Percentiles rank a stretch among this genome's conserved stretches.
phyloP scores from a whole-genome alignment of 2,329 filamentous ascomycete genomes.

The Furcasterigmium furcatum region DNA sequence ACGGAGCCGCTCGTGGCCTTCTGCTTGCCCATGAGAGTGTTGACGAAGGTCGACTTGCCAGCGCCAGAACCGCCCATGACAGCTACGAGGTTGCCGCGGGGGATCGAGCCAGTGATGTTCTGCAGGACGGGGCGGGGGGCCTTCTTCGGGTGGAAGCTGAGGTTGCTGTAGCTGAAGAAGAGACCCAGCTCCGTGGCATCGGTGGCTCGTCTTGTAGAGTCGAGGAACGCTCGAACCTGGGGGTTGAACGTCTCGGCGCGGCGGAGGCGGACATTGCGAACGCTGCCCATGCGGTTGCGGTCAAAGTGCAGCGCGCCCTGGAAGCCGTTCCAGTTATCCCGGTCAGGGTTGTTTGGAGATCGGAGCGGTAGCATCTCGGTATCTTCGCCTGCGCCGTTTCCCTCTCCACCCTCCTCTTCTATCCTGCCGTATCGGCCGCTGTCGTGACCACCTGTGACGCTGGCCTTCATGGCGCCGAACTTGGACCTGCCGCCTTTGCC shows the following conservation, averaged over 20 bases:
- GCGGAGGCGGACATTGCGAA: slow-evolving; percentile 14
- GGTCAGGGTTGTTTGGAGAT: no score
- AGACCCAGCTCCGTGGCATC: slow-evolving; percentile 48
- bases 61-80: slow-evolving; percentile 60
- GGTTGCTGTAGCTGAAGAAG: slow-evolving; percentile 47
- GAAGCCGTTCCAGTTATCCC: no score
- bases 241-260: slow-evolving; percentile 23
- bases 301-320: no score
- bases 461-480: slow-evolving; percentile 23
- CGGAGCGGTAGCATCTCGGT: slow-evolving; percentile 33
- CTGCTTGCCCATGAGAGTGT: slow-evolving; percentile 58
- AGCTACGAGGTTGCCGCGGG: slow-evolving; percentile 50
- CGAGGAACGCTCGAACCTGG: slow-evolving; percentile 45
- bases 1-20: slow-evolving; percentile 46
- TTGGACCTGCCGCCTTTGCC: no score
- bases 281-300: slow-evolving; percentile 5
- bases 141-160: slow-evolving; percentile 44
- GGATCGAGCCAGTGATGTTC: slow-evolving; percentile 51
- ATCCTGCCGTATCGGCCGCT: slow-evolving; percentile 22
- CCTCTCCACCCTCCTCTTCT: no score
- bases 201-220: slow-evolving; percentile 49
- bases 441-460: slow-evolving; percentile 28
- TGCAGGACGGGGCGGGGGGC: slow-evolving; percentile 43
- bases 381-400: no score
- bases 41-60: slow-evolving; percentile 57